Conservation (phyloP, 2,329 filamentous ascomycete species). For the Alternaria gansuensis region DNA sequence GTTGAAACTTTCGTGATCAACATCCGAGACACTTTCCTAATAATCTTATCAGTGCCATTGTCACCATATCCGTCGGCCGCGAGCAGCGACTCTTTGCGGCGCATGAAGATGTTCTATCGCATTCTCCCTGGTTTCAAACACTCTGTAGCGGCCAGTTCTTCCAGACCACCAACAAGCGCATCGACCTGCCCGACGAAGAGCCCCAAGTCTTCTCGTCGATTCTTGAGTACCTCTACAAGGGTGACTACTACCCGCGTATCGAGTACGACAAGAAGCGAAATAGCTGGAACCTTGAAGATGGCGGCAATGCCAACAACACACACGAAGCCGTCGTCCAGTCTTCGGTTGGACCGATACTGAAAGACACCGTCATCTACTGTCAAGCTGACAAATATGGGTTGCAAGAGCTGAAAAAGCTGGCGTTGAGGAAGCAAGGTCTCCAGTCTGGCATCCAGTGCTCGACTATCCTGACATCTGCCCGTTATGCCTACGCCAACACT, state of each 20-base stretch:
- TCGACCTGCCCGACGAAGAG: conserved; percentile 83
- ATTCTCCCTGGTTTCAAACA: conserved; percentile 80
- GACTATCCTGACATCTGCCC: conserved; percentile 86
- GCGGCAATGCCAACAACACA: conserved; percentile 51
- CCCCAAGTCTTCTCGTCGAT: conserved; percentile 91
- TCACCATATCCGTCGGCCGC: conserved; percentile 81
- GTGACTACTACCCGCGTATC: conserved; percentile 87
- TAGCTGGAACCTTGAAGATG: conserved; percentile 81
- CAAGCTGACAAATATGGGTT: conserved; percentile 85
- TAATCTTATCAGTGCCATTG: conserved; percentile 62
- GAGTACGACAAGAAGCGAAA: conserved; percentile 82
- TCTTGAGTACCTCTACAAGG: conserved; percentile 92
- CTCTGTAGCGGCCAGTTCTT: conserved; percentile 71
- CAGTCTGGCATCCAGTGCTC: conserved; percentile 84
- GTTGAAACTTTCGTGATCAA: conserved; percentile 14
- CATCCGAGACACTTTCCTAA: conserved; percentile 26
- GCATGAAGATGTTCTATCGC: conserved; percentile 83
- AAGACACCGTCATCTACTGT: conserved; percentile 91
- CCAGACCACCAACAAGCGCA: conserved; percentile 70
- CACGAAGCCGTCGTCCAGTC: conserved; percentile 68
- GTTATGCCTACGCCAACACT: conserved; percentile 88
- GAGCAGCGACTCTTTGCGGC: conserved; percentile 89
- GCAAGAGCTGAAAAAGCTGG: conserved; percentile 82
- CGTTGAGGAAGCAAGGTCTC: conserved; percentile 87
- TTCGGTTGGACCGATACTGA: conserved; percentile 71